phyloP scores from a whole-genome alignment of 192 early-diverging fungal species.

The Coemansia interrupta region DNA sequence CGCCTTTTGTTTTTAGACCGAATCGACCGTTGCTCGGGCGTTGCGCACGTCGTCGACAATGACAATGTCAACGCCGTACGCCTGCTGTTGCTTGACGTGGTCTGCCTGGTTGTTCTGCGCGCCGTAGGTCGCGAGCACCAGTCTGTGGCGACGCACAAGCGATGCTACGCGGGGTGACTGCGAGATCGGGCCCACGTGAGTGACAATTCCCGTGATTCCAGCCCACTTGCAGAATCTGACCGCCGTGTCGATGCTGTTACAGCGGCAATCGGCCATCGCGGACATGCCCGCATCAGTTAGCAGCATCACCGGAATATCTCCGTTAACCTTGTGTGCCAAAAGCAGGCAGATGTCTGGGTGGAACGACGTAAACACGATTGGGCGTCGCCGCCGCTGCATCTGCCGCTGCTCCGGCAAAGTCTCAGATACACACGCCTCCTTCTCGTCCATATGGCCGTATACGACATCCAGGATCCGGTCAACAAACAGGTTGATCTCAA shows the following conservation, averaged over 20 bases:
- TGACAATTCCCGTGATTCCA: conserved; percentile 76
- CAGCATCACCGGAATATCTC: conserved; percentile 83
- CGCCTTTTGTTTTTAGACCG: not conserved
- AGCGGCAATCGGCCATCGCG: conserved; percentile 71
- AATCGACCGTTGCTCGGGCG: conserved; percentile 42
- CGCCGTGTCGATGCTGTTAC: conserved; percentile 76
- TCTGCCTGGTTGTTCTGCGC: conserved; percentile 70
- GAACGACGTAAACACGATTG: conserved; percentile 90
- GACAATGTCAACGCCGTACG: conserved; percentile 82
- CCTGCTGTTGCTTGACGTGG: conserved; percentile 67
- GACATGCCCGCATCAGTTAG: conserved; percentile 79
- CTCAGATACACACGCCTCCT: too few species aligned
- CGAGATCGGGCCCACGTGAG: conserved; percentile 66
- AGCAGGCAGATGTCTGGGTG: conserved; percentile 84
- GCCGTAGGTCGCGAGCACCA: conserved; percentile 81
- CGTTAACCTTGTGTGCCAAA: conserved; percentile 80
- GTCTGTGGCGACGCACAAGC: conserved; percentile 66
- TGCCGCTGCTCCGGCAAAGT: not conserved
- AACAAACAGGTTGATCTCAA: conserved; percentile 82
- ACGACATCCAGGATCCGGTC: conserved; percentile 81
- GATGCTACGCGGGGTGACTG: conserved; percentile 69
- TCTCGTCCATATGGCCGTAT: conserved; percentile 40
- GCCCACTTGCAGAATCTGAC: conserved; percentile 72
- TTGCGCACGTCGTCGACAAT: conserved; percentile 70
- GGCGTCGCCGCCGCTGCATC: conserved; percentile 46